Conservation (phyloP, 495 filamentous ascomycete genomes). For the Chaetomium cochliodes region DNA sequence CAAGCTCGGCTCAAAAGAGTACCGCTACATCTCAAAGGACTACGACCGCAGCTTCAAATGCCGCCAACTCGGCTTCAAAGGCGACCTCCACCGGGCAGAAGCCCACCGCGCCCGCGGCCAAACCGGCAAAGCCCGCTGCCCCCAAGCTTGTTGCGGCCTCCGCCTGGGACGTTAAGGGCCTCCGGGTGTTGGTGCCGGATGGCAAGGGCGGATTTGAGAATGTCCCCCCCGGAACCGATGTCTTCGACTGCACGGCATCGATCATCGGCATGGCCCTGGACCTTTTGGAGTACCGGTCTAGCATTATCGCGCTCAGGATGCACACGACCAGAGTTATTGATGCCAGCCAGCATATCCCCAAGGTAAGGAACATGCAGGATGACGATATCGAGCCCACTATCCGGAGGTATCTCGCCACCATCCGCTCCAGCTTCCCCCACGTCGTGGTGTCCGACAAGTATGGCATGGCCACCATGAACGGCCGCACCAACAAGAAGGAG, state of each 20-base stretch:
- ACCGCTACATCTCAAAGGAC: too few species aligned
- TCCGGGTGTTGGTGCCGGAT: neutral
- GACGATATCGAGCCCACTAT: neutral
- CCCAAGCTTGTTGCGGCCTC: neutral
- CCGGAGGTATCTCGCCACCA: neutral
- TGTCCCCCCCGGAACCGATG: neutral
- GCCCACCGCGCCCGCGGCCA: too few species aligned
- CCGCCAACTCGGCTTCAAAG: too few species aligned
- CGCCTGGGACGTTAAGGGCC: neutral
- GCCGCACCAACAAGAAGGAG: constrained; percentile 15
- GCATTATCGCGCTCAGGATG: neutral
- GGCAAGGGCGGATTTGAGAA: neutral
- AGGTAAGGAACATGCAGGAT: neutral
- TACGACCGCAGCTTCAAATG: too few species aligned
- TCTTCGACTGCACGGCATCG: constrained; percentile 1
- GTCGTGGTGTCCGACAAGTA: constrained; percentile 7
- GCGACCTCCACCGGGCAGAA: too few species aligned
- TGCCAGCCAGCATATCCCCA: neutral
- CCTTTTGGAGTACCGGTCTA: neutral
- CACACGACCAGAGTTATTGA: neutral
- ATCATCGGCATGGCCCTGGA: constrained; percentile 4
- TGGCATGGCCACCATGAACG: constrained; percentile 11
- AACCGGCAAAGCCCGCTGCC: neutral
- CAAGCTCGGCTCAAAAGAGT: too few species aligned
- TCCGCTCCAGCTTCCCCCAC: constrained; percentile 13